These are phyloP conservation scores for Knoxdaviesia capensis DNA, from an alignment of 2,329 filamentous ascomycete species.

Conservation along the genomic window DNA sequence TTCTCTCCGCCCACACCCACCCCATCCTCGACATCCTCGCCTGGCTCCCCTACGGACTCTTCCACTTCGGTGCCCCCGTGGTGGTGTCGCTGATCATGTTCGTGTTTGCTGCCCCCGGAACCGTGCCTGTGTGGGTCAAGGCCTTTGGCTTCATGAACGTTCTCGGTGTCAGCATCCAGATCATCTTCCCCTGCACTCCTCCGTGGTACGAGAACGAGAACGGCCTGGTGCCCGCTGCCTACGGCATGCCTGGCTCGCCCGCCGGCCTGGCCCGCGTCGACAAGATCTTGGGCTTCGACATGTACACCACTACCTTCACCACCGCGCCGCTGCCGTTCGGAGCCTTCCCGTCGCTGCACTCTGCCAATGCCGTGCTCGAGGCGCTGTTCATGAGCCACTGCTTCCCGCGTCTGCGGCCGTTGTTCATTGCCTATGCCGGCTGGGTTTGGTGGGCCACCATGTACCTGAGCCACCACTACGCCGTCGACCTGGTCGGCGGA, in stretches of 20 bases:
- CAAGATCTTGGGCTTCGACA: constrained; percentile 69
- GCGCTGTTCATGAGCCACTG: constrained; percentile 84
- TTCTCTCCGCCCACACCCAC: constrained; percentile 76
- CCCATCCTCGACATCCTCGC: constrained; percentile 69
- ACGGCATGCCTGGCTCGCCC: constrained; percentile 75
- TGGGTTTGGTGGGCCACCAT: constrained; percentile 99
- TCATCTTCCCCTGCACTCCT: constrained; percentile 81
- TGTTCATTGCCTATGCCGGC: constrained; percentile 67
- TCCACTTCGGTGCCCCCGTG: constrained; percentile 73
- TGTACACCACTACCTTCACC: constrained; percentile 85
- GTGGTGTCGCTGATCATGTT: constrained; percentile 66
- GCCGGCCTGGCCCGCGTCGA: constrained; percentile 81
- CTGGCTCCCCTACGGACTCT: constrained; percentile 83
- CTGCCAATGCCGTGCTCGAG: constrained; percentile 72
- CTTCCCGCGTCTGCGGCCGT: constrained; percentile 62
- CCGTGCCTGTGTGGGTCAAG: constrained; percentile 64
- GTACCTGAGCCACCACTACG: constrained; percentile 95
- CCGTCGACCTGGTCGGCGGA: constrained; percentile 76
- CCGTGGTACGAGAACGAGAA: constrained; percentile 95
- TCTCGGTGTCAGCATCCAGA: constrained; percentile 67
- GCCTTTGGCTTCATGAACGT: constrained; percentile 89
- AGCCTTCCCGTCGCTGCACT: constrained; percentile 84
- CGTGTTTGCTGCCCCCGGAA: constrained; percentile 72
- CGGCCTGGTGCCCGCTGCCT: constrained; percentile 76
- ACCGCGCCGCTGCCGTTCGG: constrained; percentile 84